A percentile compares a stretch with the other conserved stretches of the same genome.
These are phyloP conservation scores for Ophidiomyces ophidiicola DNA, from an alignment of 2,329 filamentous ascomycete species.

Conservation along the genomic window DNA sequence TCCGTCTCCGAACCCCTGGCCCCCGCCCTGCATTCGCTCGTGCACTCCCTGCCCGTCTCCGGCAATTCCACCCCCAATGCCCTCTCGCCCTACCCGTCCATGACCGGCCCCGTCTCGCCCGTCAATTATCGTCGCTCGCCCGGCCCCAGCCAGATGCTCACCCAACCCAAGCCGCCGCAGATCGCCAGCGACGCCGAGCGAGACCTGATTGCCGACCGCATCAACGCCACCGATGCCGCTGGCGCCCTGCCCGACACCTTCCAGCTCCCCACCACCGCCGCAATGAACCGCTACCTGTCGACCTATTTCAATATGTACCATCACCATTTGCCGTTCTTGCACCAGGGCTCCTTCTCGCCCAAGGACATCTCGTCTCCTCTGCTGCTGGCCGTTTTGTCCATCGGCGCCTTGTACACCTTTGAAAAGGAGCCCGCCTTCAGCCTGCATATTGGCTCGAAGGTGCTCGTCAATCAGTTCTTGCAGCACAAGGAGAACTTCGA, in stretches of 20 bases:
- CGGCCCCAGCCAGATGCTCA: constrained; percentile 52
- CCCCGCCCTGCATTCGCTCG: constrained; percentile 58
- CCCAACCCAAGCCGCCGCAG: constrained; percentile 61
- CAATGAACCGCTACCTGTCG: constrained; percentile 81
- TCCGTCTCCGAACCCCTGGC: constrained; percentile 49
- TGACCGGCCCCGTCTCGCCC: constrained; percentile 55
- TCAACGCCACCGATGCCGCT: constrained; percentile 67
- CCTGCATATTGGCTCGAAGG: constrained; percentile 93
- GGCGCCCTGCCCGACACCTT: constrained; percentile 78
- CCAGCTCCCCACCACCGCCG: constrained; percentile 65
- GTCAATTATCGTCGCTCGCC: constrained; percentile 60
- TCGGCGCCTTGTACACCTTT: constrained; percentile 91
- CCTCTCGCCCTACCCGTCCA: constrained; percentile 57
- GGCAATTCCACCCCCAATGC: constrained; percentile 59
- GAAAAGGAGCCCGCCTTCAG: constrained; percentile 95
- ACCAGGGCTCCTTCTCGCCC: constrained; percentile 80
- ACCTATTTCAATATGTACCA: constrained; percentile 97
- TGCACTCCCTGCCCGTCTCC: constrained; percentile 57
- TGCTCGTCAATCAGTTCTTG: constrained; percentile 90
- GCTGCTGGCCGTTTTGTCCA: constrained; percentile 79
- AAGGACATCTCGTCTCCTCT: constrained; percentile 69
- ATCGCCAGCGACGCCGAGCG: constrained; percentile 75
- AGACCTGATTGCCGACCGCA: constrained; percentile 72
- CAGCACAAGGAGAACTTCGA: constrained; percentile 99
- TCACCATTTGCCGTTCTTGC: constrained; percentile 89